A percentile compares a stretch with the other conserved stretches of the same genome.
phyloP scores from a whole-genome alignment of 192 early-diverging fungal species.

The Funneliformis mosseae region DNA sequence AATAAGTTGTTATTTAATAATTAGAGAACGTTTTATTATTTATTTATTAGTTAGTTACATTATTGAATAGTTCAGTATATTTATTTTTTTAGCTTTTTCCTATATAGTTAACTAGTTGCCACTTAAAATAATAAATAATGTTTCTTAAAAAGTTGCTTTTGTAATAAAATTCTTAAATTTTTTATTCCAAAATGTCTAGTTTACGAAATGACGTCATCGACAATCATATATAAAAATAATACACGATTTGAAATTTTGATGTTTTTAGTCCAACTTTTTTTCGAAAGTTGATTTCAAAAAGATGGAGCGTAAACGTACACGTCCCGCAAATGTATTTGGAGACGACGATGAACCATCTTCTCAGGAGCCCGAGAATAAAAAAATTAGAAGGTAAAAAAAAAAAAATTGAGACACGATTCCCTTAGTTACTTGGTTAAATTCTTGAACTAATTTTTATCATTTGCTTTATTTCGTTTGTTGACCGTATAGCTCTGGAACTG shows the following conservation, averaged over 20 bases:
- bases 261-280: too few relatives aligned
- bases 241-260: too few relatives aligned
- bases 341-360: constrained; percentile 15
- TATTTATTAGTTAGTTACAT: too few relatives aligned
- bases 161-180: too few relatives aligned
- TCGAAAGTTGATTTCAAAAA: not conserved
- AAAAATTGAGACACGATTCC: not conserved
- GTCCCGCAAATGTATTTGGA: constrained; percentile 11
- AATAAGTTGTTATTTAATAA: not conserved
- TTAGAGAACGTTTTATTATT: not conserved
- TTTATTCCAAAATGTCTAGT: too few relatives aligned
- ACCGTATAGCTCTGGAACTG: not conserved
- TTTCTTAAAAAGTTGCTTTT: too few relatives aligned
- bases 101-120: too few relatives aligned
- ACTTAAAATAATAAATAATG: too few relatives aligned
- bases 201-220: too few relatives aligned
- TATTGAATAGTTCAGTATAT: too few relatives aligned
- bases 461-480: not conserved
- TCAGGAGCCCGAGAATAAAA: not conserved
- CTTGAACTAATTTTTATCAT: not conserved
- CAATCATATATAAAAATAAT: too few relatives aligned
- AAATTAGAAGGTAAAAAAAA: not conserved
- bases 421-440: not conserved
- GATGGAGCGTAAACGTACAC: constrained; percentile 25
- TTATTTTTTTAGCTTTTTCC: too few relatives aligned